Conservation (phyloP, 2,329 filamentous ascomycete genomes). For the Coleophoma cylindrospora region DNA sequence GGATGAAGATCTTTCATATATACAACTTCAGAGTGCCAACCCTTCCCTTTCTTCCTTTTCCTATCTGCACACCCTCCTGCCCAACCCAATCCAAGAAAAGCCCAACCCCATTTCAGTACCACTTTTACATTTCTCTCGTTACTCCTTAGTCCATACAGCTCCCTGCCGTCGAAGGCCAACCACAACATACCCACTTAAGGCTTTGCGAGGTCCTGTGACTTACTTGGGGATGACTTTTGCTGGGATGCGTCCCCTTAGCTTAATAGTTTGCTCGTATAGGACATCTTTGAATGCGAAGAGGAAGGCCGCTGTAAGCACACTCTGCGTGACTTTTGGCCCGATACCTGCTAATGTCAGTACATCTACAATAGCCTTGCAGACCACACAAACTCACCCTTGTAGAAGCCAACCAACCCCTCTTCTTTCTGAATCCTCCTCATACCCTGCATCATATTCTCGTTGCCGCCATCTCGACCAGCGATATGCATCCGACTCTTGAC, state of each 20-base stretch:
- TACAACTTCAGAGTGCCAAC: too few species aligned
- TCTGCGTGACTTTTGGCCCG: conserved; percentile 93
- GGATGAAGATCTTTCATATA: too few species aligned
- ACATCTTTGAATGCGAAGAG: conserved; percentile 98
- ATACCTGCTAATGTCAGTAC: conserved; percentile 56
- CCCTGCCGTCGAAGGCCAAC: not conserved
- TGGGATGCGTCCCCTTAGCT: conserved; percentile 43
- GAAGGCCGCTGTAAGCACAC: conserved; percentile 91
- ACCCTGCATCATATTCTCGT: conserved; percentile 74
- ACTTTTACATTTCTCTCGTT: too few species aligned
- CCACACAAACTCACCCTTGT: conserved; percentile 64
- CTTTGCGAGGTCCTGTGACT: not conserved
- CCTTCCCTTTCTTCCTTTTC: too few species aligned
- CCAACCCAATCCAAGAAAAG: too few species aligned
- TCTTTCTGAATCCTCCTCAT: conserved; percentile 77
- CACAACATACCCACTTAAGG: too few species aligned
- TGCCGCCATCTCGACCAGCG: conserved; percentile 67
- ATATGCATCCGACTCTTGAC: conserved; percentile 98
- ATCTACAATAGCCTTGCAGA: conserved; percentile 9
- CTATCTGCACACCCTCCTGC: too few species aligned
- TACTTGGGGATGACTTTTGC: conserved; percentile 13
- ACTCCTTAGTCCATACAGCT: not conserved
- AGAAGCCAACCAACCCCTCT: conserved; percentile 88
- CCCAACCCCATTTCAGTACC: too few species aligned
- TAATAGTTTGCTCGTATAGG: conserved; percentile 77